Conservation (phyloP, 148 eudicot species). For the Agrostemma githago region DNA sequence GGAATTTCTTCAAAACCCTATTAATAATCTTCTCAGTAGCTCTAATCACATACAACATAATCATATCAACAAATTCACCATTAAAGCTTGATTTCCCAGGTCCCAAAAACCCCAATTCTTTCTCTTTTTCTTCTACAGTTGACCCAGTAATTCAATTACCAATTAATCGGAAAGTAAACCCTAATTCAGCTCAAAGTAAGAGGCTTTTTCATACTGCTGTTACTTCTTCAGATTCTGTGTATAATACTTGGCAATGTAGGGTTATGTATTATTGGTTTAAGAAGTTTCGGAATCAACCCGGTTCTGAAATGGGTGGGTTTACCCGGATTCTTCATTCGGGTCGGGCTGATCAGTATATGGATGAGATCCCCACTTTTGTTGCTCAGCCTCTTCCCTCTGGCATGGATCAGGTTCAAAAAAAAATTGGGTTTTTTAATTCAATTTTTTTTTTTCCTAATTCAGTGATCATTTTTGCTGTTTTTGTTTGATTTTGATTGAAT, state of each 20-base stretch:
- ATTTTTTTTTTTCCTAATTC: too few species aligned
- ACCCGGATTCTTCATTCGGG: constrained; percentile 94
- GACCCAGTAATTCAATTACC: constrained; percentile 82
- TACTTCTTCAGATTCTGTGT: constrained; percentile 82
- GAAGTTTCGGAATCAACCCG: constrained; percentile 40
- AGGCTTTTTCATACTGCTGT: constrained; percentile 90
- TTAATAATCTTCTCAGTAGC: constrained; percentile 69
- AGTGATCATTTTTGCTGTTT: neutral
- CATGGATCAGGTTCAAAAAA: constrained; percentile 58
- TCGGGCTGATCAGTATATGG: constrained; percentile 57
- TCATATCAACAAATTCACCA: constrained; percentile 69
- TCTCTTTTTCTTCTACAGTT: constrained; percentile 17
- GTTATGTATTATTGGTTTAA: constrained; percentile 96
- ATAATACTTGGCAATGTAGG: constrained; percentile 93
- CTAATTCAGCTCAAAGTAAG: constrained; percentile 20
- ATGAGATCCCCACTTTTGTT: constrained; percentile 97
- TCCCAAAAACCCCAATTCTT: constrained; percentile 7
- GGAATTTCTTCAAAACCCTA: constrained; percentile 54
- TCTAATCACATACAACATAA: constrained; percentile 76
- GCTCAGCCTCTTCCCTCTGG: constrained; percentile 88
- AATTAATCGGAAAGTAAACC: constrained; percentile 27
- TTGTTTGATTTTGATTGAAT: neutral
- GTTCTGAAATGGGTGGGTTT: constrained; percentile 94
- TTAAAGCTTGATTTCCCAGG: constrained; percentile 77
- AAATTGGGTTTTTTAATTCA: neutral